Percentiles rank a stretch among this genome's conserved stretches.
Evolutionary conservation across 331 rosid species (phyloP).

Genomic region (Cydonia oblonga): DNA sequence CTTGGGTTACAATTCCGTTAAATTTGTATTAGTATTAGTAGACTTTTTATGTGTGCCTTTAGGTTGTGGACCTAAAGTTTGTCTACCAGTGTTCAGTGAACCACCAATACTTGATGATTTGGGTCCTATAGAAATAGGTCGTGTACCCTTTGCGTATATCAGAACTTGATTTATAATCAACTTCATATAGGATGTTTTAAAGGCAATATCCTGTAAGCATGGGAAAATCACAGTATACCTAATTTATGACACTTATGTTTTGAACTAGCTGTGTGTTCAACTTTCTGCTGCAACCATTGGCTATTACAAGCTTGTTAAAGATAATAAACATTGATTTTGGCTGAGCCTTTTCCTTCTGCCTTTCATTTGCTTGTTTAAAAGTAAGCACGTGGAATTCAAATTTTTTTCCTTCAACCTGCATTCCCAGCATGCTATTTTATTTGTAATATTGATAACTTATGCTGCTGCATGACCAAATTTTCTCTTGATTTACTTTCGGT

Average conservation of each 20-base stretch:
- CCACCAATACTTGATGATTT: not conserved
- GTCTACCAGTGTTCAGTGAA: not conserved
- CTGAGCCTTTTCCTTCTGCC: not conserved
- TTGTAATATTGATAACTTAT: not conserved
- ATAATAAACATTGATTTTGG: not conserved
- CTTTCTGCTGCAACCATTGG: not conserved
- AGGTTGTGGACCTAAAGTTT: not conserved
- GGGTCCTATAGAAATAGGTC: not conserved
- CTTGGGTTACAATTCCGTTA: not conserved
- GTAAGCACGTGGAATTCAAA: not conserved
- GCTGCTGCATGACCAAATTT: not conserved
- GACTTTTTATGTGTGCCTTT: not conserved
- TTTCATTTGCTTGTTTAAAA: not conserved
- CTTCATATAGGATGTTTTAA: not conserved
- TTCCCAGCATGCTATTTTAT: not conserved
- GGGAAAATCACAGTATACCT: not conserved
- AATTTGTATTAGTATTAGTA: not conserved
- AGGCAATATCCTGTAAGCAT: not conserved
- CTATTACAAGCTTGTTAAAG: not conserved
- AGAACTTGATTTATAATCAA: not conserved
- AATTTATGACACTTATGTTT: not conserved
- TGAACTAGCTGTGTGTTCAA: not conserved
- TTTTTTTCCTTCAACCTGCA: not conserved
- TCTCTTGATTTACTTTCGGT: not conserved
- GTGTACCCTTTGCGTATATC: not conserved